Percentiles rank a stretch among this genome's conserved stretches.
Evolutionary conservation across 495 filamentous ascomycete genomes (phyloP).

Genomic region (Penicillium ucsense): DNA sequence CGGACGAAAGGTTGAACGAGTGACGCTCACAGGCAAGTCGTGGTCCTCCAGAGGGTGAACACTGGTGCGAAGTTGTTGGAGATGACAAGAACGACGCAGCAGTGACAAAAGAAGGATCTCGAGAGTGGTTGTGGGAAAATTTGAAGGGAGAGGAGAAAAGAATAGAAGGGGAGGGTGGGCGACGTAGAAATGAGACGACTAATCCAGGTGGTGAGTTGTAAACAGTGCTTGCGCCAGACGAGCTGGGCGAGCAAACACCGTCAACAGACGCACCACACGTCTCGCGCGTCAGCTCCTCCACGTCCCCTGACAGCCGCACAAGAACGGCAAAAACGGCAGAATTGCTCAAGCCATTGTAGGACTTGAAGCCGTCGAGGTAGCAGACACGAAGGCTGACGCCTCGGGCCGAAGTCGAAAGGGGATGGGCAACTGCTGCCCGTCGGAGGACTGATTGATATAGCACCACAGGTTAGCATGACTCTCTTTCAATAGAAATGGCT

Average conservation of each 20-base stretch:
- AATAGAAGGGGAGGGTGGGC: neutral
- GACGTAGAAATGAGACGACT: neutral
- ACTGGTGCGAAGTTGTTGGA: neutral
- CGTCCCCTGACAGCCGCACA: too few species aligned
- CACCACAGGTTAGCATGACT: too few species aligned
- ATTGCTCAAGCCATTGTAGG: neutral
- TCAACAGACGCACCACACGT: neutral
- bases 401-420: neutral
- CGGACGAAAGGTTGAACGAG: neutral
- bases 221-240: neutral
- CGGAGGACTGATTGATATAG: neutral
- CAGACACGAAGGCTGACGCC: neutral
- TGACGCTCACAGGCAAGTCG: too few species aligned
- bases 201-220: neutral
- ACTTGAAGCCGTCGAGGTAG: neutral
- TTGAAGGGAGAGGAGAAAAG: neutral
- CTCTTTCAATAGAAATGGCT: too few species aligned
- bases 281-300: too few species aligned
- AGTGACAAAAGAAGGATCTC: too few species aligned
- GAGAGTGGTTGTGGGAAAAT: neutral
- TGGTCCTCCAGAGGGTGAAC: too few species aligned
- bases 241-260: neutral
- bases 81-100: neutral
- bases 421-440: neutral
- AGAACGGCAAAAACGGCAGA: too few species aligned